phyloP scores from a whole-genome alignment of 1,284 basidiomycete species.

The Tilletia setariae region DNA sequence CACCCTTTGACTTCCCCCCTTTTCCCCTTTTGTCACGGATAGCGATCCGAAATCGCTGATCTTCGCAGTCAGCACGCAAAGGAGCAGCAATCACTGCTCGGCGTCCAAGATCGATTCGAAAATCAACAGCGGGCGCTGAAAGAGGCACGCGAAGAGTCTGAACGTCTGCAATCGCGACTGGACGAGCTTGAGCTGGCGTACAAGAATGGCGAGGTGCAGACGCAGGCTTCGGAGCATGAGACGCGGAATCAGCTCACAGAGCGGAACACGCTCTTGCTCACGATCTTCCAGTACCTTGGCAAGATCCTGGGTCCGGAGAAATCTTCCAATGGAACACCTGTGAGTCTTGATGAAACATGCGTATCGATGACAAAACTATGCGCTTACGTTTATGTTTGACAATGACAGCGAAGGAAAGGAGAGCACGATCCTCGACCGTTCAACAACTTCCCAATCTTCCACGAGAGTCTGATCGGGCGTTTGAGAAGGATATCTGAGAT shows the following conservation, averaged over 20 bases:
- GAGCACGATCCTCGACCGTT: conserved; percentile 78
- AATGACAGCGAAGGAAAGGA: conserved; percentile 51
- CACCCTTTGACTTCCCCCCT: neutral
- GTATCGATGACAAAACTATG: neutral
- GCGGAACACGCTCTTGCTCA: conserved; percentile 81
- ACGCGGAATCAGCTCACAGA: conserved; percentile 87
- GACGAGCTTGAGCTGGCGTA: conserved; percentile 34
- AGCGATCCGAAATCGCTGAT: conserved; percentile 37
- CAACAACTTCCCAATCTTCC: conserved; percentile 89
- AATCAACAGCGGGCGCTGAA: conserved; percentile 31
- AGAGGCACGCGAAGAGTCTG: conserved; percentile 50
- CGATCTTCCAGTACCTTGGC: conserved; percentile 91
- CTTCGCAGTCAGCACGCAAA: conserved; percentile 40
- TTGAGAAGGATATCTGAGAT: conserved; percentile 79
- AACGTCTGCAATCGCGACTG: conserved; percentile 32
- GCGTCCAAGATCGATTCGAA: conserved; percentile 48
- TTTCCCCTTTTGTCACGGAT: conserved; percentile 14
- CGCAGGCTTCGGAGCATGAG: conserved; percentile 70
- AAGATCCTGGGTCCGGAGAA: conserved; percentile 79
- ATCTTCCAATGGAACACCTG: neutral
- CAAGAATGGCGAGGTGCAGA: conserved; percentile 68
- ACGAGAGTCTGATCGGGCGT: conserved; percentile 85
- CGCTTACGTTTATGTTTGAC: neutral
- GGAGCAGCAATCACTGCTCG: conserved; percentile 40
- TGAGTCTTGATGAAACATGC: neutral